Percentiles rank a stretch among this genome's conserved stretches.
phyloP scores from a whole-genome alignment of 2,329 filamentous ascomycete species.

The Fusarium sp. region DNA sequence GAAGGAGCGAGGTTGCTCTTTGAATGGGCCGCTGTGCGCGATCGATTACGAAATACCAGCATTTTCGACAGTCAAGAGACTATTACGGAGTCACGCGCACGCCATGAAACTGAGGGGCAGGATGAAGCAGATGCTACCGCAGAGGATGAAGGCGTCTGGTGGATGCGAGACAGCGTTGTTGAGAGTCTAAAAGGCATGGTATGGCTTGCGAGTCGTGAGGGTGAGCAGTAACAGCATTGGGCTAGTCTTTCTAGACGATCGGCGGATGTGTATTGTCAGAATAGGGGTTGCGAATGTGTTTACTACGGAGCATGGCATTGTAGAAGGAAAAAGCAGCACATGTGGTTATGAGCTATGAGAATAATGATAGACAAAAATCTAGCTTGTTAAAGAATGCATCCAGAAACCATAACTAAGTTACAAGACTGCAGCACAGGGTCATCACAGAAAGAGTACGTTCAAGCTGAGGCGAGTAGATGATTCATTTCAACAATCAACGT shows the following conservation, averaged over 20 bases:
- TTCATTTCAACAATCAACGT: constrained; percentile 51
- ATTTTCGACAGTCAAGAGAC: constrained; percentile 56
- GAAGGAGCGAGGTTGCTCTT: constrained; percentile 68
- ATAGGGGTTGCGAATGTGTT: background rate
- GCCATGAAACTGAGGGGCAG: constrained; percentile 31
- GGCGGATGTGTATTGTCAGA: background rate
- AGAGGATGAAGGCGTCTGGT: constrained; percentile 61
- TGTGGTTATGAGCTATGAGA: constrained; percentile 41
- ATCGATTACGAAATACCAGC: constrained; percentile 49
- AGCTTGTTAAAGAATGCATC: constrained; percentile 13
- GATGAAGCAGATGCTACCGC: constrained; percentile 41
- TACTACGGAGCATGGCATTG: background rate
- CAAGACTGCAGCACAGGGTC: background rate
- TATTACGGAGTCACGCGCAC: constrained; percentile 48
- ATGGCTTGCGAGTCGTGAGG: constrained; percentile 64
- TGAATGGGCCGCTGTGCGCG: constrained; percentile 68
- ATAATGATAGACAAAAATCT: constrained; percentile 31
- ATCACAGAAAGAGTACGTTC: constrained; percentile 18
- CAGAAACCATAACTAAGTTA: background rate
- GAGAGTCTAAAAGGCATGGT: constrained; percentile 69
- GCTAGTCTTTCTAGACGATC: background rate
- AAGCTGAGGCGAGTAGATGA: constrained; percentile 42
- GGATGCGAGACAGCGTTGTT: constrained; percentile 69
- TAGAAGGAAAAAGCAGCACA: constrained; percentile 12
- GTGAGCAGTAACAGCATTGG: constrained; percentile 44